Conservation (phyloP, 768 basidiomycete genomes). For the Boletus eberwhitei region DNA sequence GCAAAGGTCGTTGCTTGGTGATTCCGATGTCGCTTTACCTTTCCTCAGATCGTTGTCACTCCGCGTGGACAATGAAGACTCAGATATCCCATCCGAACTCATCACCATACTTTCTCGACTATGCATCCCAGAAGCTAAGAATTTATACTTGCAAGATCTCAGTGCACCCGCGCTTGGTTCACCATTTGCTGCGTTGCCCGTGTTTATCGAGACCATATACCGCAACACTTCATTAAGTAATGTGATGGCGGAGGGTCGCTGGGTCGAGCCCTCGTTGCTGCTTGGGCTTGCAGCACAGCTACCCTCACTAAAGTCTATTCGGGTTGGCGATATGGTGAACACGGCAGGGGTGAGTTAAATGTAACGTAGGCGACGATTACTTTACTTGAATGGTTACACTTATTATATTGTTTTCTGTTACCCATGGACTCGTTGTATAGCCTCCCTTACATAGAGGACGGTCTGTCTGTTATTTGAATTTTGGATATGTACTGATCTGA, state of each 20-base stretch:
- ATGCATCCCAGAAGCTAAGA: slow-evolving; percentile 44
- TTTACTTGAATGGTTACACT: slow-evolving; percentile 6
- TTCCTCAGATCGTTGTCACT: slow-evolving; percentile 47
- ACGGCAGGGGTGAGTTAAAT: slow-evolving; percentile 8
- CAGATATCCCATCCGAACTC: slow-evolving; percentile 64
- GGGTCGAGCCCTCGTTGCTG: slow-evolving; percentile 18
- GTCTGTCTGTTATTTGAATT: slow-evolving; percentile 4
- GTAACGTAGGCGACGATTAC: neutral
- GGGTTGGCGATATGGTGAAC: slow-evolving; percentile 4
- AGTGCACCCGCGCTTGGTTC: slow-evolving; percentile 8
- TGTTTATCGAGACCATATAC: slow-evolving; percentile 5
- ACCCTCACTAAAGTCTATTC: slow-evolving; percentile 13
- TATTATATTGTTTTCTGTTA: neutral
- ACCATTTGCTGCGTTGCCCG: slow-evolving; percentile 42
- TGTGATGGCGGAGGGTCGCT: slow-evolving; percentile 27
- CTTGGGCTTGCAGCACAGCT: slow-evolving; percentile 11
- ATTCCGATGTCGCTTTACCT: slow-evolving; percentile 40
- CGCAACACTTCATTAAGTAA: slow-evolving; percentile 6
- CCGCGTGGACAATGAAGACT: slow-evolving; percentile 49
- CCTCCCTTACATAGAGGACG: neutral
- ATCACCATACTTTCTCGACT: slow-evolving; percentile 49
- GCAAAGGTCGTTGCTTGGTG: slow-evolving; percentile 22
- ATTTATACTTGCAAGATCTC: slow-evolving; percentile 46
- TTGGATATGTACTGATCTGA: slow-evolving; percentile 1
- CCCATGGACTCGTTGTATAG: neutral